phyloP scores from a whole-genome alignment of 2,329 filamentous ascomycete species.

The Sclerotinia sclerotiorum region DNA sequence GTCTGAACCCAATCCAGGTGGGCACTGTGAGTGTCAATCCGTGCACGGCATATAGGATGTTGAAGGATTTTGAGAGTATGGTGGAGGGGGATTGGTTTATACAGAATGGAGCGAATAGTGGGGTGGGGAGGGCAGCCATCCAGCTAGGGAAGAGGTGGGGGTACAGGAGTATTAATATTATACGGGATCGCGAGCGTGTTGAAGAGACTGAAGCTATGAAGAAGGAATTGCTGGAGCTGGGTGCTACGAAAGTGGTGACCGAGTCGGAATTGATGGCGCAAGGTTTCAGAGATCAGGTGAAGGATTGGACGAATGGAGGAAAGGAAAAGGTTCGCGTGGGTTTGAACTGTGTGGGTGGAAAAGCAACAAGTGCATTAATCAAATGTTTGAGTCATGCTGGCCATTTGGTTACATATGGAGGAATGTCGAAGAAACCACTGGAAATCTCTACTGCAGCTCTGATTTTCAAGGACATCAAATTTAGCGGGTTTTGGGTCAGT shows the following conservation, averaged over 20 bases:
- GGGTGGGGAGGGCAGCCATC: slow-evolving; percentile 87
- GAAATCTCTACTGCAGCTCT: slow-evolving; percentile 77
- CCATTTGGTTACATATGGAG: slow-evolving; percentile 89
- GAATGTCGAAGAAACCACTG: slow-evolving; percentile 88
- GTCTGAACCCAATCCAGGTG: slow-evolving; percentile 72
- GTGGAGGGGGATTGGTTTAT: slow-evolving; percentile 88
- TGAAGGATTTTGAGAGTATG: slow-evolving; percentile 71
- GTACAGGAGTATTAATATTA: slow-evolving; percentile 83
- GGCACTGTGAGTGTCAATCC: slow-evolving; percentile 92
- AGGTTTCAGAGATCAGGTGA: slow-evolving; percentile 50
- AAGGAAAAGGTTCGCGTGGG: slow-evolving; percentile 73
- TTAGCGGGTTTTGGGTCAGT: slow-evolving; percentile 94
- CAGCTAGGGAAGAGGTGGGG: slow-evolving; percentile 87
- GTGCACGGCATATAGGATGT: slow-evolving; percentile 90
- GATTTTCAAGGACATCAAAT: slow-evolving; percentile 90
- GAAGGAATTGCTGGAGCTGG: slow-evolving; percentile 58
- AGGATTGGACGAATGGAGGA: slow-evolving; percentile 66
- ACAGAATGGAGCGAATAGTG: slow-evolving; percentile 94
- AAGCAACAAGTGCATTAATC: slow-evolving; percentile 75
- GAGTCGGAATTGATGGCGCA: slow-evolving; percentile 49
- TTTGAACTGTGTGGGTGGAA: slow-evolving; percentile 92
- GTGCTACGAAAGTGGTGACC: slow-evolving; percentile 52
- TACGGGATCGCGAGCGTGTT: slow-evolving; percentile 67
- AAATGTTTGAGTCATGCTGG: slow-evolving; percentile 68
- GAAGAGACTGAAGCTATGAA: slow-evolving; percentile 66